A percentile compares a stretch with the other conserved stretches of the same genome.
Evolutionary conservation across 768 basidiomycete genomes (phyloP).

Genomic region (Boletus pseudopeckii): DNA sequence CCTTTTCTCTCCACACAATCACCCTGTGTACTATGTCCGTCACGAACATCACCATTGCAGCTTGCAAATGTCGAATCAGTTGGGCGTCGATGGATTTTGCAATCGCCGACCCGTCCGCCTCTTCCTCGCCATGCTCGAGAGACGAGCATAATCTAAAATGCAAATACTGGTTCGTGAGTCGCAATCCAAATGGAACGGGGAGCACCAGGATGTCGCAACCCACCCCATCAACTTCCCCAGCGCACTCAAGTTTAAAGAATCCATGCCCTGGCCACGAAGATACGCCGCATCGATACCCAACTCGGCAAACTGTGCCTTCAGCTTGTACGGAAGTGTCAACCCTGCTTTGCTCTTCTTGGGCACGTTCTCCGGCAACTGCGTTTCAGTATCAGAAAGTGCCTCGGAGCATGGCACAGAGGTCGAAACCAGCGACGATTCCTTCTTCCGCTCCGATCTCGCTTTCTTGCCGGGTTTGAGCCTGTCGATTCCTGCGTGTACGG

Average conservation of each 20-base stretch:
- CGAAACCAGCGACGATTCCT: constrained; percentile 5
- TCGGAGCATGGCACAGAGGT: constrained; percentile 6
- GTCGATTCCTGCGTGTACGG: constrained; percentile 2
- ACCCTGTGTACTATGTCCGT: constrained; percentile 48
- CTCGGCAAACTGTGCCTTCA: constrained; percentile 39
- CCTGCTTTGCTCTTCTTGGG: constrained; percentile 32
- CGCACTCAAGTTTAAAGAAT: constrained; percentile 36
- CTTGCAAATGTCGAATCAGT: constrained; percentile 45
- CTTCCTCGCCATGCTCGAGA: constrained; percentile 21
- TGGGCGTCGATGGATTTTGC: constrained; percentile 45
- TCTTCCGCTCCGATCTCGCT: constrained; percentile 1
- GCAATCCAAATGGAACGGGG: background rate
- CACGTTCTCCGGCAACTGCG: constrained; percentile 5
- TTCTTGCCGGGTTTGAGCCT: constrained; percentile 41
- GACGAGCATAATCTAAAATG: constrained; percentile 29
- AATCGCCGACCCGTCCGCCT: constrained; percentile 22
- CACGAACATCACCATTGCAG: constrained; percentile 48
- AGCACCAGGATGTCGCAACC: constrained; percentile 26
- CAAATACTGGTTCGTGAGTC: background rate
- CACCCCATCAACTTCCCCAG: constrained; percentile 42
- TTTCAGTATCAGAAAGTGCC: constrained; percentile 8
- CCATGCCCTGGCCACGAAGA: constrained; percentile 42
- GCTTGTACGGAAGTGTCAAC: constrained; percentile 43
- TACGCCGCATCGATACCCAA: constrained; percentile 44
- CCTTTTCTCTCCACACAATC: constrained; percentile 57